A percentile compares a stretch with the other conserved stretches of the same genome.
Evolutionary conservation across 108 stramenopile species (phyloP).

Genomic region (Cyclotella cryptica): DNA sequence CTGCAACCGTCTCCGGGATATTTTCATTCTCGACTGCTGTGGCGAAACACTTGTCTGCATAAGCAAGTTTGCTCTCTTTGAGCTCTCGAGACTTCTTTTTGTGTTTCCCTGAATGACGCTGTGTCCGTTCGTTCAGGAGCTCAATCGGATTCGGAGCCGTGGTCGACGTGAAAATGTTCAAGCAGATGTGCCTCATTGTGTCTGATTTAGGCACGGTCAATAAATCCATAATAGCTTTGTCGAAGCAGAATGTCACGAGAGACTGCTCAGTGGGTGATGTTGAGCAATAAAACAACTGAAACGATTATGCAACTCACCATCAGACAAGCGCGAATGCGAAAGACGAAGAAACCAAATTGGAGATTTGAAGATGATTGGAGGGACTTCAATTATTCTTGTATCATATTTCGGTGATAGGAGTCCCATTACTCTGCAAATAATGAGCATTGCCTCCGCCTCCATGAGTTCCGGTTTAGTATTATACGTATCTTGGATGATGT

Average conservation of each 20-base stretch:
- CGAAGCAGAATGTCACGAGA: neutral
- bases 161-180: conserved; percentile 62
- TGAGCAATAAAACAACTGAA: neutral
- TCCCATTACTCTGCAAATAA: conserved; percentile 64
- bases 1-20: conserved; percentile 53
- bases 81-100: conserved; percentile 47
- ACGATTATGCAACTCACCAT: conserved; percentile 15
- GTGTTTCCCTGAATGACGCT: conserved; percentile 23
- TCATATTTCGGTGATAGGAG: conserved; percentile 30
- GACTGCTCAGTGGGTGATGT: neutral
- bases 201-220: conserved; percentile 72
- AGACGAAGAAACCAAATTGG: conserved; percentile 80
- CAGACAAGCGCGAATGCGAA: conserved; percentile 56
- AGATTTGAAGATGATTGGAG: conserved; percentile 40
- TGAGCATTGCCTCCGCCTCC: conserved; percentile 71
- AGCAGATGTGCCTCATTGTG: conserved; percentile 45
- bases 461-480: conserved; percentile 49
- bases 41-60: conserved; percentile 51
- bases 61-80: conserved; percentile 35
- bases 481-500: conserved; percentile 73
- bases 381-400: conserved; percentile 26
- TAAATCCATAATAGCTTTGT: conserved; percentile 75
- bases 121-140: conserved; percentile 32
- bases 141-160: conserved; percentile 63
- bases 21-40: conserved; percentile 46